Conservation (phyloP, 352 stramenopile species). For the Pythium volutum region DNA sequence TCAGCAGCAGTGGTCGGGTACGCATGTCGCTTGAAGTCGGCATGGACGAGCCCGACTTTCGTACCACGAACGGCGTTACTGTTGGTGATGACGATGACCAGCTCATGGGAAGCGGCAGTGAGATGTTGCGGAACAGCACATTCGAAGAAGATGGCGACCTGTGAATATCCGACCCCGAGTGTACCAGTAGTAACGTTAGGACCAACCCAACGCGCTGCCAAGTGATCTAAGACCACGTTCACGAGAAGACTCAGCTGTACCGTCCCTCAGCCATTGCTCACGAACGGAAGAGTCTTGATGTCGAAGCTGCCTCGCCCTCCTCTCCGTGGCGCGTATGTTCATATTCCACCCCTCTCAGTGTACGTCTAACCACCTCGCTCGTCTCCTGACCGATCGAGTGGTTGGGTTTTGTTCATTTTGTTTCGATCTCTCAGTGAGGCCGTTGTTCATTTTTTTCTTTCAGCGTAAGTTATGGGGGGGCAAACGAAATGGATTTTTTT, state of each 20-base stretch:
- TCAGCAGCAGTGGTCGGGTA: background rate
- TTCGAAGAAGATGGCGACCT: conserved; percentile 49
- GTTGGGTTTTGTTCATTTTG: conserved; percentile 25
- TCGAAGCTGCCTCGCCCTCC: background rate
- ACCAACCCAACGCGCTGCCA: background rate
- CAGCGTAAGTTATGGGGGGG: conserved; percentile 26
- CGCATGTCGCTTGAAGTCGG: conserved; percentile 22
- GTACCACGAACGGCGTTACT: conserved; percentile 21
- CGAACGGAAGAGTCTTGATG: background rate
- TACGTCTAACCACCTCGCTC: background rate
- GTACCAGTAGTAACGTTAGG: conserved; percentile 17
- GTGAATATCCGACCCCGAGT: conserved; percentile 10
- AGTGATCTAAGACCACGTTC: background rate
- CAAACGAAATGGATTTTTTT: conserved; percentile 12
- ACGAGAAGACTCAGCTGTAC: background rate
- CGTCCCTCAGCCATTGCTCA: background rate
- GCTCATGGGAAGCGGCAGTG: conserved; percentile 72
- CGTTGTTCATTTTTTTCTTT: conserved; percentile 25
- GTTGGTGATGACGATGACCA: conserved; percentile 62
- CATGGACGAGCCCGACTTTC: conserved; percentile 36
- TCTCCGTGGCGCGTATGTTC: background rate
- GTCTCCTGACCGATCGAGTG: conserved; percentile 2
- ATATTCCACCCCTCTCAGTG: background rate
- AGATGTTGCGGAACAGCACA: conserved; percentile 55
- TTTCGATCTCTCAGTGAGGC: conserved; percentile 4